Base-by-base conservation (phyloP, 495 filamentous ascomycete genomes). In the Aspergillus carlsbadensis region DNA sequence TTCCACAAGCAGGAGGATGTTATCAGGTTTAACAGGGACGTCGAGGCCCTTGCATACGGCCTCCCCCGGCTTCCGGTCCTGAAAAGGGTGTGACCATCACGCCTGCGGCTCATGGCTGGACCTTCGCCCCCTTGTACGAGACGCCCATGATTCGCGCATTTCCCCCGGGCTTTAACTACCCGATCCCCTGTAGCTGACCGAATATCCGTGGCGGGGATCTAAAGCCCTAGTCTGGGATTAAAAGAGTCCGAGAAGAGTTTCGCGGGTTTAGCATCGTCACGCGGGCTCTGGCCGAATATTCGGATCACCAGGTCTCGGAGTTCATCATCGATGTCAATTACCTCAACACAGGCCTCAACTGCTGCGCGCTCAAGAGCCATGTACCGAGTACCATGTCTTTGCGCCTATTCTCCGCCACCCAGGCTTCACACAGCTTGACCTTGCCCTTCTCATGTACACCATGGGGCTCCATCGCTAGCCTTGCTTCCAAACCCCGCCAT, bases 81-180 rank as follows among this genome's bases (percentile, higher is more conserved):
- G 2, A 55, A n/a, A n/a, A 26, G 43, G 56, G 57, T 41, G 49
- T 72, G 21, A 67, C 62, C 20, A 51, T 72, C 42, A 70, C 70
- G 10, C 59, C 64, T 54, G 62, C 63, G 14, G 57, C 70, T 1
- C 65, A 70, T 47, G 64, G 67, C 10, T 57, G 55, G 52, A 29
- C 65, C 2, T 65, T 64, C 43, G 10, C 55, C 18, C 67, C 67
- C n/a, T 44, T 69, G 8, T 70, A 70, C 51, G 52, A 66, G 35
- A 70, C 67, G 26, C 65, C 65, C 15, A 70, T 65, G 59, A 70
- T 72, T 18, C 67, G 62, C 20, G 51, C 50, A 18, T 67, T 72
- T 40, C 63, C 65, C 26, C 40, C 41, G 17, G 62, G 60, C 26
- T 68, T 68, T n/a, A 65, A 67, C 41, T 72, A 72, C 45, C 59